These are phyloP conservation scores for Dalechampia spathulata DNA, from an alignment of 441 rosid genomes.

Conservation along the genomic window DNA sequence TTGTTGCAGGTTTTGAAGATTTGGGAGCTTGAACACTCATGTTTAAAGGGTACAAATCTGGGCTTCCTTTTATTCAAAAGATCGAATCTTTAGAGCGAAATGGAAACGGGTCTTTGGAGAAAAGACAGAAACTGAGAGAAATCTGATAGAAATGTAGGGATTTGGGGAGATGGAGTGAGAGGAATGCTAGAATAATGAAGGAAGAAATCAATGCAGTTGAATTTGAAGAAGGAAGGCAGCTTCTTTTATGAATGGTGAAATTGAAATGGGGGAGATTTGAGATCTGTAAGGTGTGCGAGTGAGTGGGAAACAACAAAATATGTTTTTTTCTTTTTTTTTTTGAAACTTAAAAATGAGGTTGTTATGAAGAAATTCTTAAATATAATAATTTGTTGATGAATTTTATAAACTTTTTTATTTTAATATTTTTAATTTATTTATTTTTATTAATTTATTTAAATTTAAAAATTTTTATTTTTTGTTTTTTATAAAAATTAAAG, in stretches of 20 bases:
- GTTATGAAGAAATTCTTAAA: too few relatives aligned
- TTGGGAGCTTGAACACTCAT: constrained; percentile 59
- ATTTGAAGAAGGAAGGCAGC: neutral
- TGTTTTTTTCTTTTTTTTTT: too few relatives aligned
- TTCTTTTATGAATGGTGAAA: neutral
- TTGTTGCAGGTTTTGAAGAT: constrained; percentile 36
- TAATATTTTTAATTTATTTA: too few relatives aligned
- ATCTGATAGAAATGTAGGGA: neutral
- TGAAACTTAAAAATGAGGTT: too few relatives aligned
- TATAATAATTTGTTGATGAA: too few relatives aligned
- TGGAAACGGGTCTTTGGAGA: neutral
- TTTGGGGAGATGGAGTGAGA: constrained; percentile 13
- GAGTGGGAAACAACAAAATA: too few relatives aligned
- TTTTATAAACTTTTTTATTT: too few relatives aligned
- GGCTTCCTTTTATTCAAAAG: neutral
- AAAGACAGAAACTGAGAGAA: neutral
- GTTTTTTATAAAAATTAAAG: too few relatives aligned
- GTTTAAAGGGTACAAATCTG: constrained; percentile 1
- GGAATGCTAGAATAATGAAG: constrained; percentile 17
- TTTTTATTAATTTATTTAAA: too few relatives aligned
- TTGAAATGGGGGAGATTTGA: neutral
- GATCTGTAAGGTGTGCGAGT: too few relatives aligned
- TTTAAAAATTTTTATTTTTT: too few relatives aligned
- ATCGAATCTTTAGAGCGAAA: neutral
- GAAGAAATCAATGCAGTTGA: neutral